Conservation (phyloP, 306 rosid genomes). For the Dryas drummondii region DNA sequence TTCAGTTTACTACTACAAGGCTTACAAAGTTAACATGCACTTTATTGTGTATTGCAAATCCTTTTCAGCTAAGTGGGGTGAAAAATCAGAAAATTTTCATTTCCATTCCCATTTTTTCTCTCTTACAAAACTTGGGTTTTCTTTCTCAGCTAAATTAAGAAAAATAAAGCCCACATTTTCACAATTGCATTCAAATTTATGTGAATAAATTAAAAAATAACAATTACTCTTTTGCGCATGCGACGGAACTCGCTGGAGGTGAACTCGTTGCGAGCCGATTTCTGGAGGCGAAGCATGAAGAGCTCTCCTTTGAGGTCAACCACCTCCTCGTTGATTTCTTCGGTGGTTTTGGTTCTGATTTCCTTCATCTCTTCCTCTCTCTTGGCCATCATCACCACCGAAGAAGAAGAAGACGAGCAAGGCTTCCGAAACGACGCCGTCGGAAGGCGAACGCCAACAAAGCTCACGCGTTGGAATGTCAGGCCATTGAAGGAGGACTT, state of each 20-base stretch:
- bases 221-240: slow-evolving; percentile 83
- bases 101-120: neutral
- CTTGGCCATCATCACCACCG: slow-evolving; percentile 83
- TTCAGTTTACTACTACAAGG: neutral
- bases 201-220: neutral
- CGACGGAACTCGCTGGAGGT: slow-evolving; percentile 77
- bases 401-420: slow-evolving; percentile 21
- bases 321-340: slow-evolving; percentile 82
- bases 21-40: neutral
- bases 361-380: slow-evolving; percentile 74
- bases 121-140: neutral
- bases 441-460: slow-evolving; percentile 32
- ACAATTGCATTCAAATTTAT: neutral
- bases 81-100: neutral
- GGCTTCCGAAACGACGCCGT: slow-evolving; percentile 25
- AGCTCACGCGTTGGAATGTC: slow-evolving; percentile 34
- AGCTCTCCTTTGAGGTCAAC: slow-evolving; percentile 91
- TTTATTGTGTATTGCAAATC: neutral
- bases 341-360: slow-evolving; percentile 57
- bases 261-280: slow-evolving; percentile 78
- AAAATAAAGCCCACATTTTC: neutral
- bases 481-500: slow-evolving; percentile 50
- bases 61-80: neutral
- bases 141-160: neutral
- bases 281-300: slow-evolving; percentile 80